These are phyloP conservation scores for Zasmidium angulare DNA, from an alignment of 2,329 filamentous ascomycete species.

Conservation along the genomic window DNA sequence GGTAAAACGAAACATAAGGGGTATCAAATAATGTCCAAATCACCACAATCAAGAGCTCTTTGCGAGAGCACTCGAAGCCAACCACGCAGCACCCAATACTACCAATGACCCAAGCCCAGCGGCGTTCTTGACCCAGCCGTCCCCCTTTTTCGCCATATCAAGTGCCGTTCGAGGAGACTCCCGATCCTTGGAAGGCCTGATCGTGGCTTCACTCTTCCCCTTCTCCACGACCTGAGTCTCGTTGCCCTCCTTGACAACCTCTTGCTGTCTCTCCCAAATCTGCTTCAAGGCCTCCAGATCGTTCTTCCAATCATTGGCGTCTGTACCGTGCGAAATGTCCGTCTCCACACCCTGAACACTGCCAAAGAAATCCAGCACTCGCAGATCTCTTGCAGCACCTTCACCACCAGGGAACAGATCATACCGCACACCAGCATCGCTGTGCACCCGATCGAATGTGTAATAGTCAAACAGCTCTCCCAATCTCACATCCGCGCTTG, in stretches of 20 bases:
- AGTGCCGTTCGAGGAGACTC: conserved; percentile 9
- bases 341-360: conserved; percentile 98
- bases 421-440: conserved; percentile 85
- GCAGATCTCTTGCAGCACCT: conserved; percentile 69
- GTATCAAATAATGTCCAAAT: background rate
- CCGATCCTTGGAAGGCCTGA: conserved; percentile 3
- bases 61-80: conserved; percentile 29
- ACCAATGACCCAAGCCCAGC: conserved; percentile 41
- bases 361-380: conserved; percentile 96
- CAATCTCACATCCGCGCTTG: conserved; percentile 82
- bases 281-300: conserved; percentile 11
- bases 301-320: conserved; percentile 9
- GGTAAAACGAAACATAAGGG: background rate
- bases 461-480: conserved; percentile 96
- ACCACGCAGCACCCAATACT: conserved; percentile 42
- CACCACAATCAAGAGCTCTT: conserved; percentile 7
- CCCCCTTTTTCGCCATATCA: conserved; percentile 37
- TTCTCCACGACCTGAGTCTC: conserved; percentile 2
- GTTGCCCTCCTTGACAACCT: conserved; percentile 12
- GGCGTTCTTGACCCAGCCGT: conserved; percentile 42
- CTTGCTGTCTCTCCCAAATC: conserved; percentile 56
- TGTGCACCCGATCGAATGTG: conserved; percentile 92
- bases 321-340: conserved; percentile 35
- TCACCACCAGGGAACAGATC: conserved; percentile 91
- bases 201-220: conserved; percentile 7